Percentiles rank a stretch among this genome's conserved stretches.
Conservation (phyloP, 2,329 filamentous ascomycete species). For the Diaporthe ilicicola region DNA sequence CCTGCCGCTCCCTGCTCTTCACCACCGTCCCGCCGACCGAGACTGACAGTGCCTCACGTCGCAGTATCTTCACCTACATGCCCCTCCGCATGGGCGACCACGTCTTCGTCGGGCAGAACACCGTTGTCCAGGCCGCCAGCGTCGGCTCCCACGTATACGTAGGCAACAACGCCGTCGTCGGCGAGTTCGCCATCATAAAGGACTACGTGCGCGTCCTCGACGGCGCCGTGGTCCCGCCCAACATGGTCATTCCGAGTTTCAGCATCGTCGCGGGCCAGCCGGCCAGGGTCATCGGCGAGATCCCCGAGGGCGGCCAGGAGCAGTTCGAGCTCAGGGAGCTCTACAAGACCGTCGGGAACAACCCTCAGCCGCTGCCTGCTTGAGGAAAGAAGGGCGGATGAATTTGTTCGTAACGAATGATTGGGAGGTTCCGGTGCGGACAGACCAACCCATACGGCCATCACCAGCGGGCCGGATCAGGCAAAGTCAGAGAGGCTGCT, state of each 20-base stretch:
- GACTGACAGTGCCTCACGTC: not conserved
- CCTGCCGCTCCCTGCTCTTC: not conserved
- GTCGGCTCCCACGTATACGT: constrained; percentile 90
- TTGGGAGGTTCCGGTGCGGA: not conserved
- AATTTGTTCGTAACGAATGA: not conserved
- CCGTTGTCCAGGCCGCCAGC: constrained; percentile 82
- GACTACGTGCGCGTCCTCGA: constrained; percentile 92
- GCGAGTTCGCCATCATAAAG: constrained; percentile 90
- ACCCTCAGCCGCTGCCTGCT: constrained; percentile 49
- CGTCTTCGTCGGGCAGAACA: constrained; percentile 82
- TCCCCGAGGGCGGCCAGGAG: constrained; percentile 75
- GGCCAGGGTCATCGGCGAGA: constrained; percentile 81
- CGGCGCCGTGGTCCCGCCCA: constrained; percentile 81
- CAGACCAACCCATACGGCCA: not conserved
- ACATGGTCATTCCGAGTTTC: constrained; percentile 93
- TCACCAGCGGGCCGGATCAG: not conserved
- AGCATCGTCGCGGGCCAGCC: constrained; percentile 88
- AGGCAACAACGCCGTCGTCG: constrained; percentile 78
- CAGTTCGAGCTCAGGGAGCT: constrained; percentile 71
- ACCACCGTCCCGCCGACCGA: not conserved
- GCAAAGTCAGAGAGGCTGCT: not conserved
- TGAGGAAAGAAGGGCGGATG: constrained; percentile 37
- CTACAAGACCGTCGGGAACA: constrained; percentile 72
- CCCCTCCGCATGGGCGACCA: constrained; percentile 94
- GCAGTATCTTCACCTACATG: constrained; percentile 77